Evolutionary conservation across 148 eudicot genomes (phyloP), one percentile per base, ranked within the genome.

Genomic region (Nepenthes mirabilis): DNA sequence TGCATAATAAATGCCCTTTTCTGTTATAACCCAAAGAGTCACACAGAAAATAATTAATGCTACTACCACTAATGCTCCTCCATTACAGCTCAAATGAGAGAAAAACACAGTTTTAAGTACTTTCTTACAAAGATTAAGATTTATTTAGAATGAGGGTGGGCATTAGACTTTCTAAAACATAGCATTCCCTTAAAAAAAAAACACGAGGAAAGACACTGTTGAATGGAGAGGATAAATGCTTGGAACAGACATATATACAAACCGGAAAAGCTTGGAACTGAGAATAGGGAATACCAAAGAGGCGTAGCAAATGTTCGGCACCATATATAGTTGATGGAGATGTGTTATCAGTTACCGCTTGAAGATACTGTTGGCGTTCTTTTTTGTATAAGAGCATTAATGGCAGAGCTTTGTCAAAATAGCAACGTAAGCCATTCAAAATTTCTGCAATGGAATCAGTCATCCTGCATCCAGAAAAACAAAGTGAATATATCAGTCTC

Each of bases 261-360:
- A 32, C 11, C 1, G 1, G 23, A 40, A 57, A 36, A 57, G 14
- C 23, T 6, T 57, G 43, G 6, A 59, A 33, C 33, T 43, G n/a
- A 59, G 11, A n/a, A 47, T 9, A 33, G 61, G 66, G 67, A 76
- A 61, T 90, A 93, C 99, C 99, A 78, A 93, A 93, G 35, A 93
- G 83, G 53, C 99, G 99, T 62, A 93, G 67, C n/a, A 93, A 80
- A 83, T 93, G 99, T 67, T 93, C 96, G 62, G 99, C 99, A 36
- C 99, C 99, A 72, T 93, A 93, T 66, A 89, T 55, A 37, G 77
- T 79, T 62, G 99, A 89, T 40, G 99, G 99, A 63, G 99, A 86
- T 43, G 68, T 81, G 72, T 84, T 63, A 67, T 78, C 87, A 55
- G 70, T 69, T 69, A 89, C 76, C 65, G 82, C 73, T 48, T 93